Evolutionary conservation across 192 early-diverging fungal species (phyloP).

Genomic region (Mortierella hygrophila): DNA sequence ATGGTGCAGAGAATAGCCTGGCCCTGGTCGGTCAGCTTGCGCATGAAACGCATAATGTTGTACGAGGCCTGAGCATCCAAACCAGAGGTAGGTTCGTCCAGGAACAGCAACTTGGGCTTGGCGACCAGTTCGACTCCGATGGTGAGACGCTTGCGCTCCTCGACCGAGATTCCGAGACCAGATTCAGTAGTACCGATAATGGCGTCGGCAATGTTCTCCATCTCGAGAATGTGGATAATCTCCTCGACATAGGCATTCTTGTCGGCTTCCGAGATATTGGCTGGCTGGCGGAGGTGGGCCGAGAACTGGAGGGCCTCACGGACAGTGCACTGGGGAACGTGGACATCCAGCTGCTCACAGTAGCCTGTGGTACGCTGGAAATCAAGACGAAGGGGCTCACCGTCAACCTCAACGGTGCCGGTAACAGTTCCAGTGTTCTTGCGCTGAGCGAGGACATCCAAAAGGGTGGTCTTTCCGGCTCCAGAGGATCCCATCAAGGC

Average conservation of each 20-base stretch:
- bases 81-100: conserved; percentile 93
- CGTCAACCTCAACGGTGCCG: conserved; percentile 80
- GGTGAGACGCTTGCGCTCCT: conserved; percentile 89
- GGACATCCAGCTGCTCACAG: conserved; percentile 89
- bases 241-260: conserved; percentile 82
- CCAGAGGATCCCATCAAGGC: conserved; percentile 85
- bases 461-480: conserved; percentile 83
- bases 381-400: conserved; percentile 63
- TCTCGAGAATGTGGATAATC: conserved; percentile 81
- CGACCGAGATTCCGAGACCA: conserved; percentile 85
- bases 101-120: conserved; percentile 83
- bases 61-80: conserved; percentile 83
- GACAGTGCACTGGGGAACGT: conserved; percentile 80
- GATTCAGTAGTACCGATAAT: conserved; percentile 79
- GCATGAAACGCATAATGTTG: conserved; percentile 82
- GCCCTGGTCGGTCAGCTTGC: conserved; percentile 71
- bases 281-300: conserved; percentile 79
- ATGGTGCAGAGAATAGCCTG: conserved; percentile 86
- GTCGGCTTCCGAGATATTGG: conserved; percentile 70
- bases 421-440: conserved; percentile 79
- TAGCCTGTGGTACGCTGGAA: conserved; percentile 83
- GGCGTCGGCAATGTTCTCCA: conserved; percentile 79
- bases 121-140: conserved; percentile 90
- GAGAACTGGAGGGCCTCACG: conserved; percentile 84
- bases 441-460: conserved; percentile 81